Base-by-base conservation (phyloP, 768 basidiomycete genomes). In the Panellus pusillus region DNA sequence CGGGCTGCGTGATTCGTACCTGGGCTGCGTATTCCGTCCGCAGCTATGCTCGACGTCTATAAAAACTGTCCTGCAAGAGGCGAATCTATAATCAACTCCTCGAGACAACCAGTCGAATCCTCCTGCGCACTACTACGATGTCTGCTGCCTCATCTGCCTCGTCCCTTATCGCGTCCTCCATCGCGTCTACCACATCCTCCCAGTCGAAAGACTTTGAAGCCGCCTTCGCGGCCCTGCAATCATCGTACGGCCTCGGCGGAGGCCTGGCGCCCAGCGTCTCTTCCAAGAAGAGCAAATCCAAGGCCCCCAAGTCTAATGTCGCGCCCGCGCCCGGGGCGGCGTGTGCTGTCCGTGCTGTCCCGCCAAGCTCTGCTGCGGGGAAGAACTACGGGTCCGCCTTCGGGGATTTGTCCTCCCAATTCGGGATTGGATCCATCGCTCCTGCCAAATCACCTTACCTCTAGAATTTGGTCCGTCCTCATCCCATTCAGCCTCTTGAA, bases 211-310 rank as follows among this genome's bases (percentile, higher is more conserved):
- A 54, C 53, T 54, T 48, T 36, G 35, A 38, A 1, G 46, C 36
- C 8, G 53, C 53, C 9, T 54, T 54, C 35, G 53, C 47, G 47
- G 38, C 35, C 12, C 41, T 54, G 24, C 53, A 49, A 37, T 48
- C 42, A 3, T 14, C 46, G 1, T 54, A 54, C 28, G 47, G 53
- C 2, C 31, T 54, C 17, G 35, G 17, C 15, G 47, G 47, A 9
- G 14, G 9, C 24, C 24, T 24, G 15, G 47, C 52, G 35, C 47
- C 53, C 5, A 47, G 45, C 17, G 31, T 54, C 36, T 35, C 18
- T 24, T 44, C 42, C 6, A 43, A 44, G 47, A 48, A 43, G 19
- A 28, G 27, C n/a, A 18, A 4, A 19, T n/a, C 47, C 2, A 44
- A 43, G 7, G 7, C 39, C 9, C 9, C 32, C 9, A 48, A 37